Conservation (phyloP, 2,329 filamentous ascomycete genomes). For the Aureobasidium zeae region DNA sequence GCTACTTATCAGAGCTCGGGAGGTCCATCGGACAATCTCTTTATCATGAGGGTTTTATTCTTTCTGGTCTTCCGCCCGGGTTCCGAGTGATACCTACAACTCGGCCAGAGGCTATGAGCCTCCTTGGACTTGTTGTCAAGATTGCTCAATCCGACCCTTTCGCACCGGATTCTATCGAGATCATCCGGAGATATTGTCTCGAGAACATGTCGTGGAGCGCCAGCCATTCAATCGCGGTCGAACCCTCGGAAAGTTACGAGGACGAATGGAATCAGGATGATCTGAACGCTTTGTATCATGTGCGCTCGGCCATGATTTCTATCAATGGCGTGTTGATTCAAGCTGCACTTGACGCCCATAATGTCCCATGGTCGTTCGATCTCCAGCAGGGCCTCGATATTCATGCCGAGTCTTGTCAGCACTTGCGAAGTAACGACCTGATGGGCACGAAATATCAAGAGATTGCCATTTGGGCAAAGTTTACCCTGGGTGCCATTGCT, state of each 20-base stretch:
- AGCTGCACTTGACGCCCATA: conserved; percentile 11
- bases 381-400: conserved; percentile 18
- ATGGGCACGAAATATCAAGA: conserved; percentile 21
- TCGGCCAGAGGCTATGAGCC: conserved; percentile 19
- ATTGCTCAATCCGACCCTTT: conserved; percentile 7
- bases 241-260: conserved; percentile 16
- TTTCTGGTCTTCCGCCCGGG: conserved; percentile 14
- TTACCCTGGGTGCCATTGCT: no score
- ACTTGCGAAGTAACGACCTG: conserved; percentile 18
- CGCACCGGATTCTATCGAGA: background rate
- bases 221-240: conserved; percentile 15
- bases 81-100: conserved; percentile 17
- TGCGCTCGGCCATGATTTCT: conserved; percentile 20
- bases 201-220: conserved; percentile 21
- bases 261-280: conserved; percentile 18
- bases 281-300: conserved; percentile 20
- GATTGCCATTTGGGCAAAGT: conserved; percentile 20
- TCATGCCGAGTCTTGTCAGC: conserved; percentile 18
- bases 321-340: conserved; percentile 16
- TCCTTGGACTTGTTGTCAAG: conserved; percentile 16
- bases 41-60: background rate
- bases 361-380: conserved; percentile 11
- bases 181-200: conserved; percentile 17
- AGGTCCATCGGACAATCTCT: background rate
- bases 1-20: background rate